Base-by-base conservation (phyloP, 2,329 filamentous ascomycete genomes). In the Sclerotinia trifoliorum region DNA sequence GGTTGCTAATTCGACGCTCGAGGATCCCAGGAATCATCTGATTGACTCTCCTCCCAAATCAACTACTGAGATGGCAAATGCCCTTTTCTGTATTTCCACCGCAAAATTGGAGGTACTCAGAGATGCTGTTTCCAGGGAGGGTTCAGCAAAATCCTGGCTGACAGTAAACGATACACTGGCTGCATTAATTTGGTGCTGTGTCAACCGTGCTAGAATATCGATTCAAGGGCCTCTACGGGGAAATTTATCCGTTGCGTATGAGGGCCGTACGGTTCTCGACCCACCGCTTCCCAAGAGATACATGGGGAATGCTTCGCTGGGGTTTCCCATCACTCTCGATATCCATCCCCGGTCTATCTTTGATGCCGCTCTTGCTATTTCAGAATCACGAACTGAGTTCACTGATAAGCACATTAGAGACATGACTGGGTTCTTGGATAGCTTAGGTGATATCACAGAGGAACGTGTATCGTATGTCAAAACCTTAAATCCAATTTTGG, bases 291-390 rank as follows among this genome's bases (percentile, higher is more conserved):
- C 65, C 11, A 39, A 24, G 15, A 44, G 21, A 29, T 66, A 29
- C 11, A 13, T 61, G n/a, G 65, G 65, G 19, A 66, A 66, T 51
- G 44, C 42, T 15, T 21, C 63, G 11, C 21, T 56, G 2, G 52
- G 24, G 5, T 65, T 58, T 24, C 63, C 63, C 11, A 39, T 65
- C 15, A 65, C 63, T 35, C 52, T 65, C 44, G 52, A 65, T 58
- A 65, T 65, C 19, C 63, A 65, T 24, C 63, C 49, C 1, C n/a
- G 2, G 10, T 65, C 42, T 24, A 17, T 58, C 5, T 58, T 46
- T 48, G 63, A 58, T 26, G 52, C 52, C 11, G 63, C 52, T 26
- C 24, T 49, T 57, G 42, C 49, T 24, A 65, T 65, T 19, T 65
- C 63, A 15, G 29, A 65, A 29, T 42, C 52, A 26, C 63, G 63